Conservation (phyloP, 495 filamentous ascomycete genomes). For the Zalerion maritima region DNA sequence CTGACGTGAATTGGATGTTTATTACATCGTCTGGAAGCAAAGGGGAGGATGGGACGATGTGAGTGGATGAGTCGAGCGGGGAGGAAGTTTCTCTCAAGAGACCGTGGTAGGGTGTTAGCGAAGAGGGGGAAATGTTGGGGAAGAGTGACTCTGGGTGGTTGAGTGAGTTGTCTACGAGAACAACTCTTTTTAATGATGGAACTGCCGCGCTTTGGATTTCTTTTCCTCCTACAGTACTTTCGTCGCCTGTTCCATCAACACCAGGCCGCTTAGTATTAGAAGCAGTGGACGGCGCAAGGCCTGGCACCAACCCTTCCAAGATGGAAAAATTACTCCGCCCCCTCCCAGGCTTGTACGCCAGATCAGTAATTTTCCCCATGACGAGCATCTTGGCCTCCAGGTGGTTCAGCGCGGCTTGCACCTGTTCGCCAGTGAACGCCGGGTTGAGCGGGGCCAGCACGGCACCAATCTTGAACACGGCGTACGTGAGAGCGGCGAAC, state of each 20-base stretch:
- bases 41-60: conserved; percentile 24
- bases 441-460: conserved; percentile 88
- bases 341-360: conserved; percentile 59
- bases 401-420: conserved; percentile 62
- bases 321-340: conserved; percentile 59
- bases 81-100: conserved; percentile 22
- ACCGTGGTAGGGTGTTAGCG: conserved; percentile 39
- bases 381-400: conserved; percentile 63
- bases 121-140: conserved; percentile 11
- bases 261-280: conserved; percentile 1
- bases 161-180: conserved; percentile 69
- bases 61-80: conserved; percentile 16
- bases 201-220: conserved; percentile 48
- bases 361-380: conserved; percentile 72
- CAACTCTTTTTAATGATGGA: conserved; percentile 53
- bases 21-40: conserved; percentile 59
- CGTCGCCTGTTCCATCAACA: too few species aligned
- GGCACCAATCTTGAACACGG: conserved; percentile 82
- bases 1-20: conserved; percentile 95
- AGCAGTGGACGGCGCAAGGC: too few species aligned
- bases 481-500: conserved; percentile 70
- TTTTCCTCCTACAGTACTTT: too few species aligned
- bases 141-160: conserved; percentile 26
- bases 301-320: conserved; percentile 47
- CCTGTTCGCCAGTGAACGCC: conserved; percentile 69